phyloP scores from a whole-genome alignment of 2,329 filamentous ascomycete genomes.

The Aspergillus sp. region DNA sequence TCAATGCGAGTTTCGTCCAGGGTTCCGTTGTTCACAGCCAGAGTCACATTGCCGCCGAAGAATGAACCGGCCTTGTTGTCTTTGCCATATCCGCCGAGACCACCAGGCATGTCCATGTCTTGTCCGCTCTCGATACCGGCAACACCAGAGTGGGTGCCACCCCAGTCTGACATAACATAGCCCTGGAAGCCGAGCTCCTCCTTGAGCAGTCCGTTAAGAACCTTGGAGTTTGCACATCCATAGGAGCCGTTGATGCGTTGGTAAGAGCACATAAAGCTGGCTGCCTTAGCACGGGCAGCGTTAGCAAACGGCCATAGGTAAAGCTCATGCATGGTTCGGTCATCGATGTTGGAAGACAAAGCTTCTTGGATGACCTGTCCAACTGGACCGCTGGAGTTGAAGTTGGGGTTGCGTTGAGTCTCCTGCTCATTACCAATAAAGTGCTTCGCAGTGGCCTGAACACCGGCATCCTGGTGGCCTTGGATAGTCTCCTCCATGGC shows the following conservation, averaged over 20 bases:
- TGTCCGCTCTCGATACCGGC: constrained; percentile 47
- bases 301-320: constrained; percentile 48
- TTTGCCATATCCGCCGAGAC: constrained; percentile 30
- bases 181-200: constrained; percentile 53
- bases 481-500: constrained; percentile 46
- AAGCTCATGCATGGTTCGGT: constrained; percentile 72
- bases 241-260: constrained; percentile 48
- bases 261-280: constrained; percentile 49
- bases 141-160: constrained; percentile 47
- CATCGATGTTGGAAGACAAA: constrained; percentile 60
- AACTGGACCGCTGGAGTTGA: constrained; percentile 36
- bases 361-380: constrained; percentile 20
- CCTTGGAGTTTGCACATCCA: constrained; percentile 49
- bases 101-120: constrained; percentile 34
- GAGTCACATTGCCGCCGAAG: constrained; percentile 20
- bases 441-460: constrained; percentile 33
- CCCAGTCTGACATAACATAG: constrained; percentile 48
- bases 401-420: constrained; percentile 39
- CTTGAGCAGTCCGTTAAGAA: constrained; percentile 50
- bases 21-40: constrained; percentile 38
- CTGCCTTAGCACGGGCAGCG: constrained; percentile 65
- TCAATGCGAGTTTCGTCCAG: constrained; percentile 42
- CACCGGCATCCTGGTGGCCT: constrained; percentile 58
- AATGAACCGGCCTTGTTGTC: constrained; percentile 37
- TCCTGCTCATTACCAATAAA: constrained; percentile 69